A percentile compares a stretch with the other conserved stretches of the same genome.
These are phyloP conservation scores for Diaporthe caulivora DNA, from an alignment of 2,329 filamentous ascomycete genomes.

Conservation along the genomic window DNA sequence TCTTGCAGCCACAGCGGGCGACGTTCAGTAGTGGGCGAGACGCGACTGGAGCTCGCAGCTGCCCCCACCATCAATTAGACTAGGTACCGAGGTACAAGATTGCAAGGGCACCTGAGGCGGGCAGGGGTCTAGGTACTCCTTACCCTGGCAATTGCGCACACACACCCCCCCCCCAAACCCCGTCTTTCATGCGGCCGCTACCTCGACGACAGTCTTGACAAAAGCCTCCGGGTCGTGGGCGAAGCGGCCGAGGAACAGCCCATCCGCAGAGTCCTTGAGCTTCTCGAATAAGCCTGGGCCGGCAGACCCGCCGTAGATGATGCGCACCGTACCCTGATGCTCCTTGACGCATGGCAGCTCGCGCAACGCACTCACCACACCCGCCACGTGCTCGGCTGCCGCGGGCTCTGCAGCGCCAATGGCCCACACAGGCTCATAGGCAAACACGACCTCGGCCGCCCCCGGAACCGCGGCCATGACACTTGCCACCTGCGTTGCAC, in stretches of 20 bases:
- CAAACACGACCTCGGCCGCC: conserved; percentile 78
- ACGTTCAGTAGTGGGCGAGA: background rate
- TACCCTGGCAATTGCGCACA: too few species aligned
- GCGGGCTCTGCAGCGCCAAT: conserved; percentile 83
- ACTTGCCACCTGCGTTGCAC: conserved; percentile 72
- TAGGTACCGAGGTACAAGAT: background rate
- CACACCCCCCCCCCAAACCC: too few species aligned
- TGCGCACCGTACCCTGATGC: conserved; percentile 71
- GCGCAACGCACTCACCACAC: conserved; percentile 75
- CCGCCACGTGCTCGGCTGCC: conserved; percentile 77
- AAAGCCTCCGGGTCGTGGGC: conserved; percentile 82
- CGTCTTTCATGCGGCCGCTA: conserved; percentile 61
- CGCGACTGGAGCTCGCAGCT: conserved; percentile 9
- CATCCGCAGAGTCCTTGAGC: conserved; percentile 79
- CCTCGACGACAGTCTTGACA: conserved; percentile 78
- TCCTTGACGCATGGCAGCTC: conserved; percentile 61
- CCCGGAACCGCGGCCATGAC: conserved; percentile 72
- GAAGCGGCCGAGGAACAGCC: conserved; percentile 84
- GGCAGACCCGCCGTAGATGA: conserved; percentile 87
- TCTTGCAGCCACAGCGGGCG: background rate
- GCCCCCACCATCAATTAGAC: background rate
- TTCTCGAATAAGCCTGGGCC: conserved; percentile 81
- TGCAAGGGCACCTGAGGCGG: too few species aligned
- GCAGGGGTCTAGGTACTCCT: too few species aligned
- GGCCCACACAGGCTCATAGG: conserved; percentile 92